A percentile compares a stretch with the other conserved stretches of the same genome.
These are phyloP conservation scores for Suillus lakei DNA, from an alignment of 768 basidiomycete species.

Conservation along the genomic window DNA sequence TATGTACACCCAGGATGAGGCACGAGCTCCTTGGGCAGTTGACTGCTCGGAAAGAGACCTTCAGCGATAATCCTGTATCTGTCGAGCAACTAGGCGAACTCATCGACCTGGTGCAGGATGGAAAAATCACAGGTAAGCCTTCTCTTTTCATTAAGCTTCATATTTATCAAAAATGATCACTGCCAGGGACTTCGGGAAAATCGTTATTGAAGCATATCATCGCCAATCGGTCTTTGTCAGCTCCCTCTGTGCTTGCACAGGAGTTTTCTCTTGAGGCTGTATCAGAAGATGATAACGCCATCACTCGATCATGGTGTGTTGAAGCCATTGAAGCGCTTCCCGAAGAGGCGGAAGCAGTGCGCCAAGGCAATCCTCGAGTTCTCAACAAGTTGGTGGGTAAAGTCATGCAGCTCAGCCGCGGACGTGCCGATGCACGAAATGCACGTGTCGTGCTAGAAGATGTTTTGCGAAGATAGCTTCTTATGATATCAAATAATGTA, in stretches of 20 bases:
- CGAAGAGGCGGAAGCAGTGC: constrained; percentile 65
- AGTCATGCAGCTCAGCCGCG: constrained; percentile 83
- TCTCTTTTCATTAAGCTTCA: not conserved
- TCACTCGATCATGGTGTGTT: constrained; percentile 59
- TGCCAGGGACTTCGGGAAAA: constrained; percentile 78
- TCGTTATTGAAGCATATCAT: constrained; percentile 76
- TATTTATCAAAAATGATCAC: not conserved
- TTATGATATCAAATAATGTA: not conserved
- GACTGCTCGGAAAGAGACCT: constrained; percentile 57
- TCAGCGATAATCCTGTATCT: constrained; percentile 63
- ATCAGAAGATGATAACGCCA: constrained; percentile 33
- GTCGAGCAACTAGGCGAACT: constrained; percentile 72
- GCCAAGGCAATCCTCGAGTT: constrained; percentile 67
- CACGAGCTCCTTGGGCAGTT: constrained; percentile 88
- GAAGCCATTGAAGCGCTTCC: constrained; percentile 71
- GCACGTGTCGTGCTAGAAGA: constrained; percentile 56
- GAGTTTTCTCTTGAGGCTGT: constrained; percentile 53
- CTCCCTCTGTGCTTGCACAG: constrained; percentile 49
- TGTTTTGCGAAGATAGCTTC: constrained; percentile 35
- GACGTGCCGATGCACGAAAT: constrained; percentile 74
- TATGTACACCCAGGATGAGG: constrained; percentile 66
- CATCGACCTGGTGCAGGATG: constrained; percentile 72
- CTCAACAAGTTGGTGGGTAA: constrained; percentile 82
- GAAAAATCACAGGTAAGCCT: constrained; percentile 67
- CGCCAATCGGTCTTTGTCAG: constrained; percentile 41